phyloP scores from a whole-genome alignment of 2,329 filamentous ascomycete species.

The Xylaria sp. region DNA sequence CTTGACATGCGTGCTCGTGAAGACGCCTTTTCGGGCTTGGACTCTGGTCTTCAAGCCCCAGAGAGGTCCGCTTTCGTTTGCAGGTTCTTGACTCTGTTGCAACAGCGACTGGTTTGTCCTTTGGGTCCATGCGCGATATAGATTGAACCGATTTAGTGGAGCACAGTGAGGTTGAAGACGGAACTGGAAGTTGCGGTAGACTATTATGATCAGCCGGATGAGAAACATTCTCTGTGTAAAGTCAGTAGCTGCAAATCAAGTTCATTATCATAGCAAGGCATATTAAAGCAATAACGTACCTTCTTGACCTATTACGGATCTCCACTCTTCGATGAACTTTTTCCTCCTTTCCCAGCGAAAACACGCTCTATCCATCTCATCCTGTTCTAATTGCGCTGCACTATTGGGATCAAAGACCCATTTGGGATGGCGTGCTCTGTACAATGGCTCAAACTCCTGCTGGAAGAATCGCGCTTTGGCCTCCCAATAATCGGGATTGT shows the following conservation, averaged over 20 bases:
- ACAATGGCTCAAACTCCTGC: background rate
- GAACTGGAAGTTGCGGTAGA: background rate
- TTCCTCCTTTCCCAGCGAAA: background rate
- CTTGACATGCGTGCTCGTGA: background rate
- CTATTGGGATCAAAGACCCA: background rate
- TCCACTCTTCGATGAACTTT: background rate
- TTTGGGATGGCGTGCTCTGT: background rate
- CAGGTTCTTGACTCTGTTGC: background rate
- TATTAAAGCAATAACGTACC: background rate
- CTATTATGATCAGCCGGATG: background rate
- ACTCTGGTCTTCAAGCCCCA: background rate
- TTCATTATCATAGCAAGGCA: background rate
- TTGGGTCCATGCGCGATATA: too few species aligned
- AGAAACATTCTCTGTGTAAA: background rate
- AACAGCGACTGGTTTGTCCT: background rate
- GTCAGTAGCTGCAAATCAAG: background rate
- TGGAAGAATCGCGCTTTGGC: background rate
- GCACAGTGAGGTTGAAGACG: background rate
- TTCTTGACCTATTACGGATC: background rate
- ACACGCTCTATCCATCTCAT: background rate
- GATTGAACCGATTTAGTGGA: too few species aligned
- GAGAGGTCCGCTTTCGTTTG: background rate
- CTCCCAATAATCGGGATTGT: conserved; percentile 21
- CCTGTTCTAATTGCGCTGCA: background rate
- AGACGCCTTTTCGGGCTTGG: background rate